These are phyloP conservation scores for Chlorophyllum brunneum DNA, from an alignment of 768 basidiomycete genomes.

Conservation along the genomic window DNA sequence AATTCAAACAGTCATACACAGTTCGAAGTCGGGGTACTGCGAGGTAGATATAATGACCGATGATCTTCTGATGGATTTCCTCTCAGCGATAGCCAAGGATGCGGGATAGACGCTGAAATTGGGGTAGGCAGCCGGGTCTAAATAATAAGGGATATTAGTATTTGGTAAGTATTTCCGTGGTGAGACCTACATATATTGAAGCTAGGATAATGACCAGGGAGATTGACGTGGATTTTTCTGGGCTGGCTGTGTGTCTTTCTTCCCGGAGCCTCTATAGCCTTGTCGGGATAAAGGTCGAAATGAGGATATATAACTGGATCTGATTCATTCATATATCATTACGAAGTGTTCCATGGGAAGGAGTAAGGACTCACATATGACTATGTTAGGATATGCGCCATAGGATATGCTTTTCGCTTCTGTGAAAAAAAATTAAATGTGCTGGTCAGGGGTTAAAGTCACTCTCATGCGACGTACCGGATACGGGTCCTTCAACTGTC, in stretches of 20 bases:
- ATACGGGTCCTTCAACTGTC: neutral
- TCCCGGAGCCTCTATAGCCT: neutral
- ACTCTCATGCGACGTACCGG: neutral
- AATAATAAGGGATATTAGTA: neutral
- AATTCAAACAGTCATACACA: slow-evolving; percentile 23
- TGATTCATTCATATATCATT: slow-evolving; percentile 15
- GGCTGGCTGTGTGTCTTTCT: neutral
- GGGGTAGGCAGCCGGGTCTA: slow-evolving; percentile 36
- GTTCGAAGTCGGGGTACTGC: slow-evolving; percentile 32
- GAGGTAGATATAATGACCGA: slow-evolving; percentile 5
- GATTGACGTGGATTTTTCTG: neutral
- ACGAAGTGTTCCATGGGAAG: neutral
- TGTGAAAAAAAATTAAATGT: neutral
- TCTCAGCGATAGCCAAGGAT: neutral
- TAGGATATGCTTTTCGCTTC: neutral
- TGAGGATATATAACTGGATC: slow-evolving; percentile 33
- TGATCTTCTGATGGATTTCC: too few species aligned
- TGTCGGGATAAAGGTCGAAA: slow-evolving; percentile 20
- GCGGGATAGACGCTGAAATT: slow-evolving; percentile 19
- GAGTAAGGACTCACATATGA: slow-evolving; percentile 7
- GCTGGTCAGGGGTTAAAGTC: neutral
- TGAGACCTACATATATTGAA: slow-evolving; percentile 30
- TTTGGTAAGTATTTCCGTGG: neutral
- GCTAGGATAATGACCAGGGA: slow-evolving; percentile 26
- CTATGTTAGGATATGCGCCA: slow-evolving; percentile 2